phyloP scores from a whole-genome alignment of 257 asterid genomes.

The Ballota nigra region DNA sequence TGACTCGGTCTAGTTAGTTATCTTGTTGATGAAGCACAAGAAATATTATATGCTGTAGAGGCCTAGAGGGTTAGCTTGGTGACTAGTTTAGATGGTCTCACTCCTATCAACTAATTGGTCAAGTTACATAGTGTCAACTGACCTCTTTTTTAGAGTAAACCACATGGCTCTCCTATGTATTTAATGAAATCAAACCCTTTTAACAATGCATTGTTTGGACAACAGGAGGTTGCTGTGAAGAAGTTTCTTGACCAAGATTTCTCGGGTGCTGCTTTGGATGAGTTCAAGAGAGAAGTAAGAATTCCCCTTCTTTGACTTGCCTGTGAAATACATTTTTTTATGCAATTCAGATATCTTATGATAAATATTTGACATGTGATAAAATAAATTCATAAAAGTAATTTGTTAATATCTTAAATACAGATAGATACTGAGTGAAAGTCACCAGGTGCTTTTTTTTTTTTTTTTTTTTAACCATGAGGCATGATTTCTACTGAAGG shows the following conservation, averaged over 20 bases:
- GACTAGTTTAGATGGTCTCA: background rate
- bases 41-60: background rate
- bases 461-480: background rate
- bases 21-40: background rate
- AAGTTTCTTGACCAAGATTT: slow-evolving; percentile 99
- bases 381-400: background rate
- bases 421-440: background rate
- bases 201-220: slow-evolving; percentile 31
- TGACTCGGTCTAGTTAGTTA: background rate
- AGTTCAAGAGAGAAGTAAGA: slow-evolving; percentile 96
- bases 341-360: slow-evolving; percentile 6
- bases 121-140: slow-evolving; percentile 4
- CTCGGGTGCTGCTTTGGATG: slow-evolving; percentile 99
- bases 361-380: slow-evolving; percentile 13
- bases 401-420: background rate
- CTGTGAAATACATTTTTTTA: slow-evolving; percentile 15
- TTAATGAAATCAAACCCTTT: slow-evolving; percentile 5
- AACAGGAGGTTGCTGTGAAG: slow-evolving; percentile 98
- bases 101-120: background rate
- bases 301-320: slow-evolving; percentile 21
- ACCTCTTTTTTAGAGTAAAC: background rate
- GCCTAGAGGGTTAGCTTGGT: background rate
- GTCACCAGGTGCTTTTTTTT: background rate
- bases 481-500: slow-evolving; percentile 11
- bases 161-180: background rate